Evolutionary conservation across 2,329 filamentous ascomycete species (phyloP), one percentile per base, ranked within the genome.

Genomic region (Botrytis elliptica): DNA sequence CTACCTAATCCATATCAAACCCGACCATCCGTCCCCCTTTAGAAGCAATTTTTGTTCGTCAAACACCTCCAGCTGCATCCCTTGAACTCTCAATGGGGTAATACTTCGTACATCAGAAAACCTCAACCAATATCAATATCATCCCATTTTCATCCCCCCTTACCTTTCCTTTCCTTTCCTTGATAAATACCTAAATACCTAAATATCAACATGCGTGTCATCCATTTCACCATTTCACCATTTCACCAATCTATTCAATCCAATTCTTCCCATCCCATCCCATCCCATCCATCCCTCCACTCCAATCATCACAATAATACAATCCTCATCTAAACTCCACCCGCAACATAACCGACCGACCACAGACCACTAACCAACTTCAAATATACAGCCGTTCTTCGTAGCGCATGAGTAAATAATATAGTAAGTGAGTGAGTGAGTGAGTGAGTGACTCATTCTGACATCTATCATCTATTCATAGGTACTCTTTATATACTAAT

Each of bases 311-410:
- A 44, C 25, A 64, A 33, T n/a, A 64, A n/a, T 40, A 44, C 25
- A 64, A 33, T n/a, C 62, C 25, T n/a, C 62, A 46, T 64, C 62
- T 22, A 42, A 44, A 44, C 62, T 65, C 40, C 62, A 65, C 62
- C 44, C 44, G 7, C 44, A 46, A 33, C 22, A 55, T 18, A 1
- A 29, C 49, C 22, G 10, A 55, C 25, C 25, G 29, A n/a, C 49
- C 12, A 14, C 10, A 3, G 25, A 38, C 12, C 6, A 62, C 55
- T 7, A 10, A 44, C 42, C 18, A 22, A 44, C 44, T 5, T 14
- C 12, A 25, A 12, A 36, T 29, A 29, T n/a, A 62, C n/a, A 29
- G 25, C n/a, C 52, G 7, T 29, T 25, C 49, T 14, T 52, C 49
- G 46, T 46, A 46, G 22, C 1, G 1, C 1, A 38, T n/a, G 38